A percentile compares a stretch with the other conserved stretches of the same genome.
Evolutionary conservation across 371 early-diverging fungal genomes (phyloP).

Genomic region (Mucor velutinosus): DNA sequence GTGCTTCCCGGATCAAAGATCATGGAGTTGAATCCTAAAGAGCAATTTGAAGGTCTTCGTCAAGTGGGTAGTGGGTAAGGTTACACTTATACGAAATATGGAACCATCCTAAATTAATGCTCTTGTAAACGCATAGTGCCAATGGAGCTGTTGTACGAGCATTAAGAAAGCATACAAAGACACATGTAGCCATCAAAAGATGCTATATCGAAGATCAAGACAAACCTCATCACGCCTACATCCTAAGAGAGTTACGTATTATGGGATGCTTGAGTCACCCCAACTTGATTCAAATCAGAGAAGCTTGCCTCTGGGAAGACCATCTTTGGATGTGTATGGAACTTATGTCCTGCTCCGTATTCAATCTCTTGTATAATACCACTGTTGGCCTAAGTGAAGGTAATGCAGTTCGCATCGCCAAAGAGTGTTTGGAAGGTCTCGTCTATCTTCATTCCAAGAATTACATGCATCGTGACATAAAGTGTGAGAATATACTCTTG

Average conservation of each 20-base stretch:
- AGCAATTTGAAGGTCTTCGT: conserved; percentile 36
- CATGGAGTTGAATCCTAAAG: conserved; percentile 44
- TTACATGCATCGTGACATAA: conserved; percentile 58
- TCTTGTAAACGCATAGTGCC: conserved; percentile 7
- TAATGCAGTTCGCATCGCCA: conserved; percentile 41
- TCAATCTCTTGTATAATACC: conserved; percentile 44
- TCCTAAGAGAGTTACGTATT: conserved; percentile 50
- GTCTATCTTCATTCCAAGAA: conserved; percentile 51
- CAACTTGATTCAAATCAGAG: conserved; percentile 42
- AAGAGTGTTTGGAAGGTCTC: conserved; percentile 49
- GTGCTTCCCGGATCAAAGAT: conserved; percentile 45
- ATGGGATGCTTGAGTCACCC: conserved; percentile 49
- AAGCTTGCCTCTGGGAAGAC: conserved; percentile 48
- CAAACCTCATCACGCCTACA: conserved; percentile 45
- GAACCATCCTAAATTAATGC: background rate
- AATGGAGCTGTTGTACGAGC: conserved; percentile 29
- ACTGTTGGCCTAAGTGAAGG: conserved; percentile 47
- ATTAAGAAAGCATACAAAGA: conserved; percentile 18
- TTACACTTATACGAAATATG: background rate
- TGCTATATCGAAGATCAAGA: conserved; percentile 54
- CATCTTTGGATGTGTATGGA: conserved; percentile 59
- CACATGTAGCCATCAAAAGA: conserved; percentile 53
- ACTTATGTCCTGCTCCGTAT: conserved; percentile 54
- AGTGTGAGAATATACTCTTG: conserved; percentile 54
- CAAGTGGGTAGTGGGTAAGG: conserved; percentile 56